These are phyloP conservation scores for Rhizoclosmatium sp. DNA, from an alignment of 192 early-diverging fungal genomes.

Conservation along the genomic window DNA sequence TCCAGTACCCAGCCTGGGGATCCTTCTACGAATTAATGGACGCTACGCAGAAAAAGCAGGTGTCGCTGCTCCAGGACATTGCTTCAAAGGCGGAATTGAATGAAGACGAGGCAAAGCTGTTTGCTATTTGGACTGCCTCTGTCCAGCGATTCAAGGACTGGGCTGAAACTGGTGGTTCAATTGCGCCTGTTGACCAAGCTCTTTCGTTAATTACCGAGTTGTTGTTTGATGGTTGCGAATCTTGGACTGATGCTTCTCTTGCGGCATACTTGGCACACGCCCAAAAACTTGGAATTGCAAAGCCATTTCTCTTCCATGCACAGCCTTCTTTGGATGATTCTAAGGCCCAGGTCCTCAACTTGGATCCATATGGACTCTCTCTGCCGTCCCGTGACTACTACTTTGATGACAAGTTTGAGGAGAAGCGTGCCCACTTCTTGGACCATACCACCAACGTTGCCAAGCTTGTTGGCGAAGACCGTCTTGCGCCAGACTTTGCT, in stretches of 20 bases:
- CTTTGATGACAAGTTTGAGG: conserved; percentile 26
- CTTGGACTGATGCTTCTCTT: background rate
- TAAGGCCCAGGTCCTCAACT: background rate
- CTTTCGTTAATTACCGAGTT: background rate
- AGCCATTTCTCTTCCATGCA: background rate
- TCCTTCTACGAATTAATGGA: conserved; percentile 7
- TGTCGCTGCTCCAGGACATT: conserved; percentile 2
- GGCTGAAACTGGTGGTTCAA: background rate
- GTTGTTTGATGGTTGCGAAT: background rate
- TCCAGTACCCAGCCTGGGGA: conserved; percentile 18
- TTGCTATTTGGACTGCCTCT: conserved; percentile 22
- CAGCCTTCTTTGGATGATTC: conserved; percentile 6
- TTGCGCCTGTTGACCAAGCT: conserved; percentile 1
- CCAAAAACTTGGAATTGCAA: background rate
- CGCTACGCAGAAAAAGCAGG: conserved; percentile 15
- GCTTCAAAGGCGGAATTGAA: background rate
- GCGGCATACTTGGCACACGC: conserved; percentile 3
- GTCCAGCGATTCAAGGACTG: conserved; percentile 15
- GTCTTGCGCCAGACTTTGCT: conserved; percentile 18
- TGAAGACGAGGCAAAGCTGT: conserved; percentile 15
- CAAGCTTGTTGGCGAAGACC: conserved; percentile 19
- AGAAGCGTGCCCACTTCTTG: conserved; percentile 1
- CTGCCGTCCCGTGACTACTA: conserved; percentile 26
- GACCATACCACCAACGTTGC: conserved; percentile 1
- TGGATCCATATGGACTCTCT: background rate